A percentile compares a stretch with the other conserved stretches of the same genome.
These are phyloP conservation scores for Phanerodontia chrysosporium DNA, from an alignment of 768 basidiomycete genomes.

Conservation along the genomic window DNA sequence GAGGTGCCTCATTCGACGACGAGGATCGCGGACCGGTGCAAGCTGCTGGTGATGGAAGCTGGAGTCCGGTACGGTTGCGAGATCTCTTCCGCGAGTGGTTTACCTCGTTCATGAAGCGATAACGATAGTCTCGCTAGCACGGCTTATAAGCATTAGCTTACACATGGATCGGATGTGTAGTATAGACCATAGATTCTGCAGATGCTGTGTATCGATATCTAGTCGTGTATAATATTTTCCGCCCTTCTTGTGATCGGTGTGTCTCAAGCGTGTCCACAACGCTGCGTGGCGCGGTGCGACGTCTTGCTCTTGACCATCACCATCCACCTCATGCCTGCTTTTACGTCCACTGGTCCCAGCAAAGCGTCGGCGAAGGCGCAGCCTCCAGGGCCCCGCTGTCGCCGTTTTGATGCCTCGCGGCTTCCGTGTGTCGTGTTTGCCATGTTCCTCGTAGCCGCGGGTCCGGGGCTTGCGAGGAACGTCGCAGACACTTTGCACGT, in stretches of 20 bases:
- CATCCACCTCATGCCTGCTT: neutral
- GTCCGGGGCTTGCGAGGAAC: neutral
- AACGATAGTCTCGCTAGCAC: neutral
- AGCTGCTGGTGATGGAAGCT: neutral
- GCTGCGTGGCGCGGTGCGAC: constrained; percentile 5
- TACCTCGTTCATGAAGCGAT: constrained; percentile 1
- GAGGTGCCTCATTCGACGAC: neutral
- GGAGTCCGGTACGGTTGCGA: constrained; percentile 8
- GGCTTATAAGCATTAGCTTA: neutral
- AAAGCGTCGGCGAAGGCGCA: constrained; percentile 2
- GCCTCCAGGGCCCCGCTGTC: constrained; percentile 5
- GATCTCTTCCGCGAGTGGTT: constrained; percentile 13
- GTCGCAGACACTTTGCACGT: neutral
- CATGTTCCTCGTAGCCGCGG: neutral
- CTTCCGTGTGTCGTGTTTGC: constrained; percentile 12
- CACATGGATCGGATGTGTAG: constrained; percentile 2
- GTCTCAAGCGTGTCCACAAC: neutral
- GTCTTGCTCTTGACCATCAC: constrained; percentile 6
- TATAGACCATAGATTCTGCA: neutral
- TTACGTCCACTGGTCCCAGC: neutral
- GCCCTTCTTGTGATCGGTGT: neutral
- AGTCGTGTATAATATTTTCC: neutral
- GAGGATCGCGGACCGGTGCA: constrained; percentile 3
- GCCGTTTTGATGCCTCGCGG: constrained; percentile 23
- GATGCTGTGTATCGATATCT: constrained; percentile 10